phyloP scores from a whole-genome alignment of 2,329 filamentous ascomycete genomes.

The Xylariaceae sp. region DNA sequence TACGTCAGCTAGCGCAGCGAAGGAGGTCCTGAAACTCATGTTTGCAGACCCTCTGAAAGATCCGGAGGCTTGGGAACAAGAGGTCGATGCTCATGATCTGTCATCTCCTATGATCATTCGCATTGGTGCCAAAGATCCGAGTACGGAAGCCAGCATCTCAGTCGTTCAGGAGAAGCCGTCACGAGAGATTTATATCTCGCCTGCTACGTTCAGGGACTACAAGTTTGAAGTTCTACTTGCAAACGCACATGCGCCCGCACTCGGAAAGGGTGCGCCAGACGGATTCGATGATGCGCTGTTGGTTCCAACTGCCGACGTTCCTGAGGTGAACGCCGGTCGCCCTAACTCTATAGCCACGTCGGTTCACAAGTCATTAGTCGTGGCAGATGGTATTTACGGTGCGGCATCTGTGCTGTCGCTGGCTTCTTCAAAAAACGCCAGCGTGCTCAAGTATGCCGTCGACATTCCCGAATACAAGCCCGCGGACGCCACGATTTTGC shows the following conservation, averaged over 20 bases:
- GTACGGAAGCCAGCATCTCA: slow-evolving; percentile 38
- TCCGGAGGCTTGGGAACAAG: slow-evolving; percentile 61
- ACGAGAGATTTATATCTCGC: slow-evolving; percentile 57
- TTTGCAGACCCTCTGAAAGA: slow-evolving; percentile 64
- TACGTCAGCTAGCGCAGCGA: slow-evolving; percentile 46
- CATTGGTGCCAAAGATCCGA: slow-evolving; percentile 37
- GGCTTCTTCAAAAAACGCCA: slow-evolving; percentile 35
- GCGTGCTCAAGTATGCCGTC: slow-evolving; percentile 51
- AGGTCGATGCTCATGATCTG: slow-evolving; percentile 48
- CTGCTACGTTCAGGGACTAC: slow-evolving; percentile 54
- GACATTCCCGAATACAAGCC: slow-evolving; percentile 47
- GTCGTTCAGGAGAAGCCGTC: slow-evolving; percentile 42
- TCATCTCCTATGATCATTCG: slow-evolving; percentile 59
- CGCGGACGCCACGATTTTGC: slow-evolving; percentile 34
- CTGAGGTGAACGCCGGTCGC: slow-evolving; percentile 56
- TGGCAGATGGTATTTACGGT: slow-evolving; percentile 67
- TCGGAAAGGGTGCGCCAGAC: slow-evolving; percentile 38
- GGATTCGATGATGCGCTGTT: slow-evolving; percentile 61
- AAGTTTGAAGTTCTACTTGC: slow-evolving; percentile 61
- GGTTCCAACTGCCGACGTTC: slow-evolving; percentile 70
- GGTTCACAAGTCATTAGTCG: slow-evolving; percentile 73
- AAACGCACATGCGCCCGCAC: slow-evolving; percentile 42
- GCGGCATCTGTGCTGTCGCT: slow-evolving; percentile 50
- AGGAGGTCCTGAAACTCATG: slow-evolving; percentile 61
- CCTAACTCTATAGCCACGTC: slow-evolving; percentile 69